phyloP scores from a whole-genome alignment of 805 yeast species.

The Kuraishia piskuri region DNA sequence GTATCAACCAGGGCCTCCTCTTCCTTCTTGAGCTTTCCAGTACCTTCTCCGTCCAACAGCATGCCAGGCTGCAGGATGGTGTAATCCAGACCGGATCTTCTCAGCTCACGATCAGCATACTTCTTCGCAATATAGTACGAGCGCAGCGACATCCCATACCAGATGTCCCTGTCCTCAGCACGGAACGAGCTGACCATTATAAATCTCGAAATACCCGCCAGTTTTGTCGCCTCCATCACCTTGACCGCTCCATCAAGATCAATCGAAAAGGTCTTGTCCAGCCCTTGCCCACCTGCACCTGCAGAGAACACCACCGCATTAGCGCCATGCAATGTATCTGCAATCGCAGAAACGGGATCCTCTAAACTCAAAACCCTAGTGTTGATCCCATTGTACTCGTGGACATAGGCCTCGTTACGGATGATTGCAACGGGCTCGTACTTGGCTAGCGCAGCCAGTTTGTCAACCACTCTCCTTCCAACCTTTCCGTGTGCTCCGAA shows the following conservation, averaged over 20 bases:
- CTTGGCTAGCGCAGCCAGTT: slow-evolving; percentile 19
- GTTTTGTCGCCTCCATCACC: slow-evolving; percentile 43
- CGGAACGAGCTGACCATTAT: slow-evolving; percentile 48
- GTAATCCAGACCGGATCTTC: slow-evolving; percentile 34
- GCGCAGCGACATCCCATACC: slow-evolving; percentile 28
- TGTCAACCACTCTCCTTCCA: slow-evolving; percentile 37
- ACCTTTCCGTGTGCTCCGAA: slow-evolving; percentile 59
- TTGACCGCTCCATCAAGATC: slow-evolving; percentile 57
- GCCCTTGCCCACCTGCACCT: slow-evolving; percentile 52
- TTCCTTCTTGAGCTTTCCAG: slow-evolving; percentile 31
- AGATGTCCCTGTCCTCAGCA: slow-evolving; percentile 40
- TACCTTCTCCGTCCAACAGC: slow-evolving; percentile 29
- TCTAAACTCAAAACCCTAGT: slow-evolving; percentile 31
- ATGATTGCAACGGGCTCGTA: slow-evolving; percentile 35
- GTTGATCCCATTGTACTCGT: slow-evolving; percentile 28
- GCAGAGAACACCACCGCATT: slow-evolving; percentile 55
- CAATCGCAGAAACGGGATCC: slow-evolving; percentile 25
- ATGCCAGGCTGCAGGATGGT: slow-evolving; percentile 50
- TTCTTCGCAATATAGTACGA: slow-evolving; percentile 53
- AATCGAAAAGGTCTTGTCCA: slow-evolving; percentile 36
- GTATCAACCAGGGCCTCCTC: slow-evolving; percentile 4
- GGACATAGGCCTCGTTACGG: slow-evolving; percentile 36
- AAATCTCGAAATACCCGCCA: slow-evolving; percentile 33
- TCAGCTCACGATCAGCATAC: slow-evolving; percentile 44
- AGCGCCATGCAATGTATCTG: slow-evolving; percentile 31